These are phyloP conservation scores for Paracamarosporium sp. DNA, from an alignment of 2,329 filamentous ascomycete genomes.

Conservation along the genomic window DNA sequence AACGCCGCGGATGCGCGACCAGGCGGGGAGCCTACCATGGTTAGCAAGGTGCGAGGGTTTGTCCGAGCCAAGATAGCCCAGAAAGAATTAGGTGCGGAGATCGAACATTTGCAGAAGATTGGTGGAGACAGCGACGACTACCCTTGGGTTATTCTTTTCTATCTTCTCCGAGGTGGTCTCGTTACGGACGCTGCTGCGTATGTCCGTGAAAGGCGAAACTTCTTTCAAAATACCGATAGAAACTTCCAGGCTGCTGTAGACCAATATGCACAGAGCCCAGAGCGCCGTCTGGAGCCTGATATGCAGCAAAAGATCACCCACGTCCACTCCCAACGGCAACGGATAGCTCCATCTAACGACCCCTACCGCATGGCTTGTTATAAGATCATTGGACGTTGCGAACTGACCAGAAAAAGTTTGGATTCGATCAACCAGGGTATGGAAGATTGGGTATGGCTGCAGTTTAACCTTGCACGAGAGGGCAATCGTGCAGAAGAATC, in stretches of 20 bases:
- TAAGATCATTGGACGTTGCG: constrained; percentile 88
- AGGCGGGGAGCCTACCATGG: constrained; percentile 84
- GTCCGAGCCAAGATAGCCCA: constrained; percentile 80
- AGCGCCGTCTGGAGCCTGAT: constrained; percentile 78
- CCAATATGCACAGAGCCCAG: constrained; percentile 77
- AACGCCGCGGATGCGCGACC: constrained; percentile 88
- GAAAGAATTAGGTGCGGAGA: constrained; percentile 85
- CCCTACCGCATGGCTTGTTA: constrained; percentile 97
- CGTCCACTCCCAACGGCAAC: constrained; percentile 84
- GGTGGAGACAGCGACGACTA: constrained; percentile 71
- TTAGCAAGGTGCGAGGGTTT: constrained; percentile 92
- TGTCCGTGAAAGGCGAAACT: constrained; percentile 79
- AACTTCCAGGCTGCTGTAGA: constrained; percentile 89
- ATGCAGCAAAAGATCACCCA: constrained; percentile 87
- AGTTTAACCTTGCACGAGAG: constrained; percentile 68
- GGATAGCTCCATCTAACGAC: constrained; percentile 86
- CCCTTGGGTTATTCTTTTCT: constrained; percentile 94
- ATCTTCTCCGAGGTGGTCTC: constrained; percentile 84
- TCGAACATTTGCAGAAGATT: constrained; percentile 78
- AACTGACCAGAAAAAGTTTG: constrained; percentile 63
- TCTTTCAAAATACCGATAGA: constrained; percentile 89
- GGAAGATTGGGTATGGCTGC: constrained; percentile 73
- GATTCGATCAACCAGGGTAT: constrained; percentile 65
- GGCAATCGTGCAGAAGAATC: constrained; percentile 67
- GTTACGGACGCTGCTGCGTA: constrained; percentile 85